These are phyloP conservation scores for Guyanaporus albipodus DNA, from an alignment of 768 basidiomycete species.

Conservation along the genomic window DNA sequence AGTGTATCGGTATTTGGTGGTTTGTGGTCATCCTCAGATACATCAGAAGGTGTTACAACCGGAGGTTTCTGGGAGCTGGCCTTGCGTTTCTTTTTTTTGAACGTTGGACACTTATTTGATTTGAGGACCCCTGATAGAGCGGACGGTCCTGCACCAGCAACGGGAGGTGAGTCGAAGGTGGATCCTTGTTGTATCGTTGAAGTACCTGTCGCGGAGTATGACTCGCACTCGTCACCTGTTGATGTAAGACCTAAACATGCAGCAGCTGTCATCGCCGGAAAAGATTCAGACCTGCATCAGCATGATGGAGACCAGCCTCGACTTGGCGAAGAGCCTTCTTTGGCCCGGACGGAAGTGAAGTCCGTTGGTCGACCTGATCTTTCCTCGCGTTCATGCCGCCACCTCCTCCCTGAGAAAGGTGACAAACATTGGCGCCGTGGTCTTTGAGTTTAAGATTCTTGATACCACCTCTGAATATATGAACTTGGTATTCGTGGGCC, in stretches of 20 bases:
- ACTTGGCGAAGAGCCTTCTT: not conserved
- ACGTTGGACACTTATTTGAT: not conserved
- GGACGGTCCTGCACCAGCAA: not conserved
- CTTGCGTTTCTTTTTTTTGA: conserved; percentile 21
- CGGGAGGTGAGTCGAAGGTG: not conserved
- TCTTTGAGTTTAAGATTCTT: not conserved
- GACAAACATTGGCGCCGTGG: not conserved
- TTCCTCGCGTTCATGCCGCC: not conserved
- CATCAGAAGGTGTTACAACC: conserved; percentile 15
- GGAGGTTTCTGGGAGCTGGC: conserved; percentile 19
- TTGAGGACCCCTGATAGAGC: not conserved
- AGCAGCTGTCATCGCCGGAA: not conserved
- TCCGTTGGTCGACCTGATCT: not conserved
- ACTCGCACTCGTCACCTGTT: not conserved
- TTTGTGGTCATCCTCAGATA: conserved; percentile 21
- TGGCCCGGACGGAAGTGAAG: not conserved
- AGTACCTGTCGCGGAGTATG: not conserved
- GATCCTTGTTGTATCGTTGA: not conserved
- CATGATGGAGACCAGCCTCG: not conserved
- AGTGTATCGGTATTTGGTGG: not conserved
- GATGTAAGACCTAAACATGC: not conserved
- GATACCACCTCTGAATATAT: conserved; percentile 9
- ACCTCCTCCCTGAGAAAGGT: not conserved
- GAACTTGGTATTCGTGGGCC: not conserved
- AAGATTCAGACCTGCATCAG: conserved; percentile 10